phyloP scores from a whole-genome alignment of 1,284 basidiomycete genomes.

The Rhodotorula sp. region DNA sequence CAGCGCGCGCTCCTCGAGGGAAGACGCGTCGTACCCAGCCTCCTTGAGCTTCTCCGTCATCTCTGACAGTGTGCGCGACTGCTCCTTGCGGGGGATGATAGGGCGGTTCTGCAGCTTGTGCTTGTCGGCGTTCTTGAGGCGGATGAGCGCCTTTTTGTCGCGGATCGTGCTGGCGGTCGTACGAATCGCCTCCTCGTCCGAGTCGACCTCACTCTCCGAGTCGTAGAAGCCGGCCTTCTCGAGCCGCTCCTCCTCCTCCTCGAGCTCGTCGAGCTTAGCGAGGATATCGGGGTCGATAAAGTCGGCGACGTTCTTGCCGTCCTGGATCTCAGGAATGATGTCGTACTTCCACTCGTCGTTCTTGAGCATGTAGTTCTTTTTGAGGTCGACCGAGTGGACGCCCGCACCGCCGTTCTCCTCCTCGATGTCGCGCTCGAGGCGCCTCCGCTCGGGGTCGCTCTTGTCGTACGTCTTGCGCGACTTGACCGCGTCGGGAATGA shows the following conservation, averaged over 20 bases:
- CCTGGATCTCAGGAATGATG: constrained; percentile 90
- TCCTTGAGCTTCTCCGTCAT: constrained; percentile 77
- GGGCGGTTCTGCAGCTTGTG: constrained; percentile 84
- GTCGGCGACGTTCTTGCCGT: constrained; percentile 98
- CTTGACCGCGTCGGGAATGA: constrained; percentile 78
- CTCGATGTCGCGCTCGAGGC: constrained; percentile 75
- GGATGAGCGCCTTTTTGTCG: constrained; percentile 63
- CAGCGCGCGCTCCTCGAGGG: constrained; percentile 81
- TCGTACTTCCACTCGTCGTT: constrained; percentile 97
- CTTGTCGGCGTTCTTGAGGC: constrained; percentile 77
- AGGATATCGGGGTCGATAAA: constrained; percentile 99
- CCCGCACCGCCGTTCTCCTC: constrained; percentile 79
- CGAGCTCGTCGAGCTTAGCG: constrained; percentile 93
- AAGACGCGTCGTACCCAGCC: constrained; percentile 84
- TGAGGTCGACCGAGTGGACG: constrained; percentile 83
- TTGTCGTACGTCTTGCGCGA: constrained; percentile 65
- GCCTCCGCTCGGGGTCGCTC: constrained; percentile 70
- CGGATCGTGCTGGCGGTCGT: constrained; percentile 68
- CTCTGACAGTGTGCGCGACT: constrained; percentile 80
- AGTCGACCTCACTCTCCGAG: constrained; percentile 73
- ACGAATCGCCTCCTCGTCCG: constrained; percentile 79
- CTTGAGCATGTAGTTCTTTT: constrained; percentile 72
- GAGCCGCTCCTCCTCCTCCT: constrained; percentile 92
- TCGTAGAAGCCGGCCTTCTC: constrained; percentile 95
- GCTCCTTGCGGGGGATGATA: constrained; percentile 76